phyloP scores from a whole-genome alignment of 2,329 filamentous ascomycete species.

The Exophiala sideris region DNA sequence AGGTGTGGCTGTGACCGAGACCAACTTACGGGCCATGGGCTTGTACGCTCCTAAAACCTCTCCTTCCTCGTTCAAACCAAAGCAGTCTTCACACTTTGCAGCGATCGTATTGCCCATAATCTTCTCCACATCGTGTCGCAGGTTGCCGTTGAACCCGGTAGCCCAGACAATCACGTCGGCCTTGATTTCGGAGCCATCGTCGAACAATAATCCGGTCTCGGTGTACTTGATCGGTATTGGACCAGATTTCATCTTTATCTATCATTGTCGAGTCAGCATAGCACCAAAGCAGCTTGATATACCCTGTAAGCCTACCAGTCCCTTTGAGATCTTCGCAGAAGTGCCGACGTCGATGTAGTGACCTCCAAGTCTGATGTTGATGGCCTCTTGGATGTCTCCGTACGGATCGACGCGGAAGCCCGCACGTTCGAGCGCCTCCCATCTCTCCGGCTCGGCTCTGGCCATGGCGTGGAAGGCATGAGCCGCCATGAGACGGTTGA shows the following conservation, averaged over 20 bases:
- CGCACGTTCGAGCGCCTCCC: conserved; percentile 32
- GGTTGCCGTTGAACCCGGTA: conserved; percentile 45
- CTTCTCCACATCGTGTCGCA: conserved; percentile 36
- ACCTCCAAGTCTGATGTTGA: too few relatives aligned
- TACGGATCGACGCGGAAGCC: too few relatives aligned
- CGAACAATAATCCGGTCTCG: conserved; percentile 39
- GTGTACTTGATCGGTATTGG: conserved; percentile 29
- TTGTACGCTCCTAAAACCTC: conserved; percentile 44
- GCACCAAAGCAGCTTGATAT: too few relatives aligned
- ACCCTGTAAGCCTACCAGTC: too few relatives aligned
- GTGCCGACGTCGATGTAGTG: too few relatives aligned
- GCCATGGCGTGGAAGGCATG: conserved; percentile 29
- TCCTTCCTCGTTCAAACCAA: conserved; percentile 45
- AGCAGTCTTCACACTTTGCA: conserved; percentile 43
- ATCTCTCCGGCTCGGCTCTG: conserved; percentile 35
- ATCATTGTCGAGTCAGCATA: too few relatives aligned
- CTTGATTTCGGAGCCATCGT: conserved; percentile 39
- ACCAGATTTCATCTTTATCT: too few relatives aligned
- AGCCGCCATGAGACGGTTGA: conserved; percentile 31
- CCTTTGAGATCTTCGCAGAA: too few relatives aligned
- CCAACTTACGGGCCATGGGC: conserved; percentile 35
- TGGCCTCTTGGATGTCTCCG: too few relatives aligned
- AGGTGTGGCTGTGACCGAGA: too few relatives aligned
- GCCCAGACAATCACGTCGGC: conserved; percentile 48
- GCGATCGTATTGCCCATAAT: conserved; percentile 40